Evolutionary conservation across 2,329 filamentous ascomycete species (phyloP).

Genomic region (Fusarium neocosmosporiellum): DNA sequence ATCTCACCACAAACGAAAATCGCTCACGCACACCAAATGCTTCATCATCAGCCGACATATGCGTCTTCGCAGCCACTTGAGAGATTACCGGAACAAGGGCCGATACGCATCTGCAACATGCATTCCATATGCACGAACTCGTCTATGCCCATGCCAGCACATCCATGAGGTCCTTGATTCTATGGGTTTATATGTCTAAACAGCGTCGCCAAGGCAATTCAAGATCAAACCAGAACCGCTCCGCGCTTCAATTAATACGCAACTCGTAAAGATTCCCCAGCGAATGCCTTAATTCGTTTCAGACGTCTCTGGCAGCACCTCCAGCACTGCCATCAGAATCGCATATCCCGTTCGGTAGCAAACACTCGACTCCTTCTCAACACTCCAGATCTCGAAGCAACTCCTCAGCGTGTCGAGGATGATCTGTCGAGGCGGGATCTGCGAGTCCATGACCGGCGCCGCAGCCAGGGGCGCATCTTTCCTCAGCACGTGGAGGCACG

Average conservation of each 20-base stretch:
- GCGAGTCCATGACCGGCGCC: slow-evolving; percentile 40
- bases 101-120: background rate
- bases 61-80: background rate
- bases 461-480: slow-evolving; percentile 49
- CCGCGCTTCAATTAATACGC: background rate
- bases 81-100: background rate
- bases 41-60: slow-evolving; percentile 18
- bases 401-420: slow-evolving; percentile 49
- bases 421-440: slow-evolving; percentile 49
- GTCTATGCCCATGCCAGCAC: background rate
- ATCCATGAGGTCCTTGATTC: background rate
- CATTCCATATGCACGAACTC: background rate
- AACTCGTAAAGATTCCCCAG: background rate
- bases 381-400: slow-evolving; percentile 51
- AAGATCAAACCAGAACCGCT: background rate
- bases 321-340: slow-evolving; percentile 44
- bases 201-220: background rate
- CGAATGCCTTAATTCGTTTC: background rate
- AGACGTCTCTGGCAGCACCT: slow-evolving; percentile 37
- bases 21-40: slow-evolving; percentile 13
- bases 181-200: background rate
- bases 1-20: slow-evolving; percentile 10
- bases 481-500: slow-evolving; percentile 49
- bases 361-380: slow-evolving; percentile 49
- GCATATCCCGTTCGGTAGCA: slow-evolving; percentile 50